Percentiles rank a stretch among this genome's conserved stretches.
Conservation (phyloP, 495 filamentous ascomycete species). For the Hypoxylon perforatum region DNA sequence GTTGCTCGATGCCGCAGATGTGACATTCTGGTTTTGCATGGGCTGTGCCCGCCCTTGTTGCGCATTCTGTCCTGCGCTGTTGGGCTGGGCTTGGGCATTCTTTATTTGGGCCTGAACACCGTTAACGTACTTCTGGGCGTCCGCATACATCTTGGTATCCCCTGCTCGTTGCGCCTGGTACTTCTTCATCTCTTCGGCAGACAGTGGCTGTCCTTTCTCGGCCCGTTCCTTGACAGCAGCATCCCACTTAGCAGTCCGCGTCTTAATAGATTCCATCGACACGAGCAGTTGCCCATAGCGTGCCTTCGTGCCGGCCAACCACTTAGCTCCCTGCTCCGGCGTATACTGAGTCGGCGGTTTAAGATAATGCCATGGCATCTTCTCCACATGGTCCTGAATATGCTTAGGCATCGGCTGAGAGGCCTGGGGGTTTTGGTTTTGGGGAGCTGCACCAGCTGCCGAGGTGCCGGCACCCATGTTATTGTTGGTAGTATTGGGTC, state of each 20-base stretch:
- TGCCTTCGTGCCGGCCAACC: conserved; percentile 43
- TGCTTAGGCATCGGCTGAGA: conserved; percentile 35
- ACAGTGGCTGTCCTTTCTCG: conserved; percentile 43
- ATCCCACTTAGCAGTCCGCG: conserved; percentile 39
- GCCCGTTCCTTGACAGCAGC: conserved; percentile 46
- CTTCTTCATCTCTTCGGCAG: conserved; percentile 49
- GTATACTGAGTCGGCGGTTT: conserved; percentile 27
- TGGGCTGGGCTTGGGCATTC: conserved; percentile 19
- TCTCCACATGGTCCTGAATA: conserved; percentile 50
- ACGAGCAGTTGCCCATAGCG: conserved; percentile 49
- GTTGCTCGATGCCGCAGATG: conserved; percentile 31
- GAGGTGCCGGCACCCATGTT: conserved; percentile 23
- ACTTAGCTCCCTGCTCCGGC: conserved; percentile 45
- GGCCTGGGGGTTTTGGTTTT: conserved; percentile 12
- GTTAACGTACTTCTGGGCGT: conserved; percentile 49
- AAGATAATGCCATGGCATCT: conserved; percentile 46
- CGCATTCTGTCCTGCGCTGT: conserved; percentile 29
- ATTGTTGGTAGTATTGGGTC: conserved; percentile 22
- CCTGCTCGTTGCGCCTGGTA: conserved; percentile 43
- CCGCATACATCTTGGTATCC: conserved; percentile 47
- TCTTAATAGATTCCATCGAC: conserved; percentile 49
- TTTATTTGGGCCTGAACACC: conserved; percentile 47
- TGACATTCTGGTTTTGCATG: conserved; percentile 32
- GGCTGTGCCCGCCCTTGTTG: conserved; percentile 41
- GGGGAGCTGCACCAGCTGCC: conserved; percentile 15